Base-by-base conservation (phyloP, 768 basidiomycete species). In the Boletus rubescentipes region DNA sequence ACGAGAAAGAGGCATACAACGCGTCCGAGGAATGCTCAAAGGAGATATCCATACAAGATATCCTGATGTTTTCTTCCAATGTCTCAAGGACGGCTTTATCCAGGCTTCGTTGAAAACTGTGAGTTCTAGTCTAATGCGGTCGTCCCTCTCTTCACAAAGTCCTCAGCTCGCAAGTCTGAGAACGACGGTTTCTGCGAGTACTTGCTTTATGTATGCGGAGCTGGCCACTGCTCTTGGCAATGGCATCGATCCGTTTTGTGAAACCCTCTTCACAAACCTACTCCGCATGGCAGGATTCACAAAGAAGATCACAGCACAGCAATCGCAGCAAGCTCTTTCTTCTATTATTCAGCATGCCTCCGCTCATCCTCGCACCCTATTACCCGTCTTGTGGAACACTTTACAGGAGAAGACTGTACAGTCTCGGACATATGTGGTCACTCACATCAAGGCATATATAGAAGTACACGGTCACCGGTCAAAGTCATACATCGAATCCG, bases 241-340 rank as follows among this genome's bases (percentile, higher is more conserved):
- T 10, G 69, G 77, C 15, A 73, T 98, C 42, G 95, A 98, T 66
- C 86, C 85, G 0, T 83, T 89, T 63, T 87, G 86, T 65, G 97
- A 98, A 45, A 68, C 77, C 2, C 65, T 97, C 4, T 76, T 93
- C 54, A 79, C 81, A n/a, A 81, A 87, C 63, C 79, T 95, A 12
- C 76, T 95, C 38, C 86, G 85, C 57, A 89, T 98, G 90, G 84
- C 90, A 29, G 86, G 85, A 9, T 85, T 91, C 50, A 98, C 95
- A 31, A 99, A 99, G 73, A 96, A 95, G 69, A 85, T 98, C 44
- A 82, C 85, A 21, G 92, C 89, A 5, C 86, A 92, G 51, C 87
- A 87, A 54, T 91, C 95, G 1, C 97, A 98, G 67, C 75, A 79
- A 2, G 77, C 84, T 2, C 80, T 91, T 9, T 77, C 79, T 2